Percentiles rank a stretch among this genome's conserved stretches.
phyloP scores from a whole-genome alignment of 2,329 filamentous ascomycete genomes.

The Aureobasidium sp. region DNA sequence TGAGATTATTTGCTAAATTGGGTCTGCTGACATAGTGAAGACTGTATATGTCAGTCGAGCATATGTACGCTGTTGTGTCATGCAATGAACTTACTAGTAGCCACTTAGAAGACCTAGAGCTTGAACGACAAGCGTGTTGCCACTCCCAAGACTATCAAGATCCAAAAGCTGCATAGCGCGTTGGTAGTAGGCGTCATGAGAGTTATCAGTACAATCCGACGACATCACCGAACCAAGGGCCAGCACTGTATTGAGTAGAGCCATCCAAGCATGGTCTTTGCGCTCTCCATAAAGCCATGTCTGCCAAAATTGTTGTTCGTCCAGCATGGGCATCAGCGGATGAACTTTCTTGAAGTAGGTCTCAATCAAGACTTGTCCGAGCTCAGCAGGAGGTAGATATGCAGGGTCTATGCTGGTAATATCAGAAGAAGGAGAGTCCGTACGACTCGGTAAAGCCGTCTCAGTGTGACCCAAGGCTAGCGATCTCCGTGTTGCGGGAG shows the following conservation, averaged over 20 bases:
- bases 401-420: conserved; percentile 16
- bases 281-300: conserved; percentile 26
- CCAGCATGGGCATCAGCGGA: conserved; percentile 29
- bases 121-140: conserved; percentile 26
- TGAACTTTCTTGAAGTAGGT: conserved; percentile 28
- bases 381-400: conserved; percentile 23
- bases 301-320: conserved; percentile 28
- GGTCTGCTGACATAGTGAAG: conserved; percentile 29
- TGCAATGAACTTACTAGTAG: conserved; percentile 20
- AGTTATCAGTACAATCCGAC: conserved; percentile 23
- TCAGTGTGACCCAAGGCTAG: conserved; percentile 22
- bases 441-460: conserved; percentile 24
- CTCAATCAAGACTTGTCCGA: conserved; percentile 26
- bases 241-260: conserved; percentile 28
- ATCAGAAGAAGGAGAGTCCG: conserved; percentile 23
- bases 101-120: conserved; percentile 26
- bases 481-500: conserved; percentile 23
- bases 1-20: conserved; percentile 27
- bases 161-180: conserved; percentile 26
- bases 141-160: conserved; percentile 26
- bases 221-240: conserved; percentile 26
- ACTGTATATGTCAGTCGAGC: neutral
- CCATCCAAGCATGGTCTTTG: conserved; percentile 26
- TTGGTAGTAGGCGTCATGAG: conserved; percentile 26
- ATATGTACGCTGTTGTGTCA: rapidly evolving